Evolutionary conservation across 306 rosid species (phyloP).

Genomic region (Begonia peltatifolia): DNA sequence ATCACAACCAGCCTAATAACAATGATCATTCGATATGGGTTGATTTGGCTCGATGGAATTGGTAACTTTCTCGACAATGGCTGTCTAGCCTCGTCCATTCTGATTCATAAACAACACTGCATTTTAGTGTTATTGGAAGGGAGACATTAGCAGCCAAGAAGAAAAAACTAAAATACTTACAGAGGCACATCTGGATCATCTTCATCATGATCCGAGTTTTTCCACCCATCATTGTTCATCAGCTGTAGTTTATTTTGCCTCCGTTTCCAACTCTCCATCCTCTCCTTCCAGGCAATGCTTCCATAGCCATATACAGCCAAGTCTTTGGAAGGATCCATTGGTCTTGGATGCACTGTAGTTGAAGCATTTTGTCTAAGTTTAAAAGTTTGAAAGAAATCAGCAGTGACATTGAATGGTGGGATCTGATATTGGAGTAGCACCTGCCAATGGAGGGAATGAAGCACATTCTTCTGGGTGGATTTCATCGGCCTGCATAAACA

Average conservation of each 20-base stretch:
- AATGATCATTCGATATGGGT: slow-evolving; percentile 52
- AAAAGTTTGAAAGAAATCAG: not conserved
- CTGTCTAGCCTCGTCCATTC: slow-evolving; percentile 58
- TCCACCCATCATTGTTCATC: slow-evolving; percentile 18
- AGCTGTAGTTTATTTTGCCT: slow-evolving; percentile 18
- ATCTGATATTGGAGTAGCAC: slow-evolving; percentile 10
- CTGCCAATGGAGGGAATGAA: not conserved
- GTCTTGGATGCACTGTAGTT: slow-evolving; percentile 23
- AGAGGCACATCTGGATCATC: slow-evolving; percentile 28
- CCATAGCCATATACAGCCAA: slow-evolving; percentile 58
- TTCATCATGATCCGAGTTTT: slow-evolving; percentile 10
- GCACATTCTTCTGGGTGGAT: not conserved
- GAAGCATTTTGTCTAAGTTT: too few species aligned
- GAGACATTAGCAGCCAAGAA: not conserved
- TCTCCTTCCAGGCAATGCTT: slow-evolving; percentile 57
- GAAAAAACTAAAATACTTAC: slow-evolving; percentile 19
- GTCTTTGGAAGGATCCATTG: slow-evolving; percentile 60
- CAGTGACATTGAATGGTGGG: slow-evolving; percentile 15
- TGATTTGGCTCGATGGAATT: slow-evolving; percentile 39
- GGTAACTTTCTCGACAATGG: slow-evolving; percentile 49
- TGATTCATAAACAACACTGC: slow-evolving; percentile 16
- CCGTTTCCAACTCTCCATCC: slow-evolving; percentile 46
- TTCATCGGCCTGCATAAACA: slow-evolving; percentile 25
- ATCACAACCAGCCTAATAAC: slow-evolving; percentile 42
- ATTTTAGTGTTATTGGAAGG: not conserved